Percentiles rank a stretch among this genome's conserved stretches.
These are phyloP conservation scores for Hyaloperonospora arabidopsidis DNA, from an alignment of 352 stramenopile species.

Conservation along the genomic window DNA sequence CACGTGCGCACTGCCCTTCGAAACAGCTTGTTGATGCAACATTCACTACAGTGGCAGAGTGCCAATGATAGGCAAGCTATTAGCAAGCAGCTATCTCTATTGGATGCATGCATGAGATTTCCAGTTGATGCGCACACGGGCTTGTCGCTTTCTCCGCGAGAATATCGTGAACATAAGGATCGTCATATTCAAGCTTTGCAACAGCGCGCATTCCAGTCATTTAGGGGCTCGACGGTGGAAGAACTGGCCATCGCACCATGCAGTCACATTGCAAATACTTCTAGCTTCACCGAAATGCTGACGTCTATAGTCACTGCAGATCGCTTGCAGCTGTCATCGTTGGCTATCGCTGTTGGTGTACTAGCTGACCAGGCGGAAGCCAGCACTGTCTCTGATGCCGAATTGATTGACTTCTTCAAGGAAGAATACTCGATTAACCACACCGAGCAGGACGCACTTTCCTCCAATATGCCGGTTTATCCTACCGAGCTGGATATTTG, in stretches of 20 bases:
- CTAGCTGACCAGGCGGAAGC: slow-evolving; percentile 33
- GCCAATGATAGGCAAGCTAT: slow-evolving; percentile 39
- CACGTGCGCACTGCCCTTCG: slow-evolving; percentile 45
- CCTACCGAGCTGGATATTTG: slow-evolving; percentile 88
- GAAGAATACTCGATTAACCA: slow-evolving; percentile 44
- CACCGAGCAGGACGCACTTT: slow-evolving; percentile 11
- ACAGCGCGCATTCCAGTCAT: slow-evolving; percentile 41
- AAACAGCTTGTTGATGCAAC: slow-evolving; percentile 32
- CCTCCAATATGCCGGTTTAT: slow-evolving; percentile 35
- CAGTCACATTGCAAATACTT: slow-evolving; percentile 36
- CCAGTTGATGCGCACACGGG: slow-evolving; percentile 83
- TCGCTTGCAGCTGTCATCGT: slow-evolving; percentile 22
- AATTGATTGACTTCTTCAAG: slow-evolving; percentile 48
- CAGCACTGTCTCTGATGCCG: slow-evolving; percentile 21
- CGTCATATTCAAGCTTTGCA: slow-evolving; percentile 70
- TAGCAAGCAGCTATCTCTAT: slow-evolving; percentile 49
- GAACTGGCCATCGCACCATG: slow-evolving; percentile 53
- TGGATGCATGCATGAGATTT: slow-evolving; percentile 67
- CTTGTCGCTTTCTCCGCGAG: slow-evolving; percentile 38
- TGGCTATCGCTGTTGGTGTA: slow-evolving; percentile 45
- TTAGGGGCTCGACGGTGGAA: slow-evolving; percentile 41
- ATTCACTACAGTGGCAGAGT: slow-evolving; percentile 33
- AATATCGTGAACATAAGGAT: slow-evolving; percentile 43
- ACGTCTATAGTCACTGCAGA: slow-evolving; percentile 27
- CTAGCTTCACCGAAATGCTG: slow-evolving; percentile 41